Evolutionary conservation across 352 stramenopile genomes (phyloP).

Genomic region (Pythium periplocum): DNA sequence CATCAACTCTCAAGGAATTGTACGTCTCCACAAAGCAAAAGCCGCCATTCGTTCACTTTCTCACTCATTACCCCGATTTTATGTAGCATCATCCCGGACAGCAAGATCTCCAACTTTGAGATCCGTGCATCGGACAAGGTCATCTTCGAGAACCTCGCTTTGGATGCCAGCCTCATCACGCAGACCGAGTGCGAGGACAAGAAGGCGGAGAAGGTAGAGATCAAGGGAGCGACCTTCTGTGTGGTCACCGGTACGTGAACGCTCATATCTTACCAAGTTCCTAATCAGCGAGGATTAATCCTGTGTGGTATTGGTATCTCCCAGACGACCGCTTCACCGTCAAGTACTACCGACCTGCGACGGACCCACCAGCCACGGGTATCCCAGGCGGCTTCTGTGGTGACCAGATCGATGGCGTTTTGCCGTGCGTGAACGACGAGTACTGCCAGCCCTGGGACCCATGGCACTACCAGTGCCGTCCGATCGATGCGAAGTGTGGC

Average conservation of each 20-base stretch:
- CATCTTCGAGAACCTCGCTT: background rate
- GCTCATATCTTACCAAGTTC: background rate
- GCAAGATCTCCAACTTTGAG: background rate
- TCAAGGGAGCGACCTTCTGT: background rate
- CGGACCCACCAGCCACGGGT: no score
- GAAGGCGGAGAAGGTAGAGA: background rate
- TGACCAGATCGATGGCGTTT: no score
- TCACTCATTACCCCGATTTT: no score
- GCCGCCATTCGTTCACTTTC: background rate
- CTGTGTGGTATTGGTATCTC: background rate
- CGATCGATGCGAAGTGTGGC: no score
- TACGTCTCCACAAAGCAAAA: background rate
- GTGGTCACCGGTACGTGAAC: background rate
- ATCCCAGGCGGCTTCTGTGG: no score
- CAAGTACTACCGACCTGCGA: background rate
- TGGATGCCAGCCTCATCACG: background rate
- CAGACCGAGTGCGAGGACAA: background rate
- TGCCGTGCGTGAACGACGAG: no score
- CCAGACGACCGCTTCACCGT: background rate
- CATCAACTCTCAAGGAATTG: slow-evolving; percentile 7
- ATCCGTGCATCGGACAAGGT: slow-evolving; percentile 6
- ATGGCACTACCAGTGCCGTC: no score
- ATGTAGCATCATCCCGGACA: background rate
- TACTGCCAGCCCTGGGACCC: no score
- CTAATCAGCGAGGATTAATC: no score